Evolutionary conservation across 2,329 filamentous ascomycete genomes (phyloP), one percentile per base, ranked within the genome.

Genomic region (Aspergillus chevalieri): DNA sequence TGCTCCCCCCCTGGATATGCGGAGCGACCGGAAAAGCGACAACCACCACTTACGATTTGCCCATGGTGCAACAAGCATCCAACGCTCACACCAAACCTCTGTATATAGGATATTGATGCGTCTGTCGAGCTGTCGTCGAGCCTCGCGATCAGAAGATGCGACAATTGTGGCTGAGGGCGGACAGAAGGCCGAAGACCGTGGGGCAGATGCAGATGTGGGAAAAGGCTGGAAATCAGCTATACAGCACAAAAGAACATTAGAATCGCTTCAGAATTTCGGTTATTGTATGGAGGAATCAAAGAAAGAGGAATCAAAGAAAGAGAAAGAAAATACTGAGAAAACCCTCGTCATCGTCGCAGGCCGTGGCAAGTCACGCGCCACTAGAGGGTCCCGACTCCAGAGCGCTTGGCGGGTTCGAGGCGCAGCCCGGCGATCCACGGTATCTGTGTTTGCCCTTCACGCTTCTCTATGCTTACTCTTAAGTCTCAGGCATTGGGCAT

Each of bases 31-130:
- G 43, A 47, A 28, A 42, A 44, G 38, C 36, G 44, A 28, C 38
- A 28, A 10, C 8, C 12, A 30, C 26, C 39, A 66, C 65, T 66
- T 61, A 68, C 65, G 65, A 68, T 57, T 68, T 68, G 44, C 65
- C 65, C 65, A 68, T 68, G 36, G 47, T 66, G 50, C 56, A 59
- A 50, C 44, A 52, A 52, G 50, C 50, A 47, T 6, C 30, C 45
- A 34, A 28, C 36, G 47, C 44, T 43, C 10, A 17, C 28, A 9
- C 34, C 34, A 45, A 3, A 30, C 10, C 34, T 17, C 6, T 38
- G n/a, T 38, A n/a, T 9, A 17, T 38, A 6, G n/a, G n/a, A 12
- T 30, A 12, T 30, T 30, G 12, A 30, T 30, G 26, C 26, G 26
- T 30, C 26, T 12, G 26, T 5, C 26, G 26, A 4, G 26, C 26